Conservation (phyloP, 2,329 filamentous ascomycete species). For the Thermothelomyces thermophilus region DNA sequence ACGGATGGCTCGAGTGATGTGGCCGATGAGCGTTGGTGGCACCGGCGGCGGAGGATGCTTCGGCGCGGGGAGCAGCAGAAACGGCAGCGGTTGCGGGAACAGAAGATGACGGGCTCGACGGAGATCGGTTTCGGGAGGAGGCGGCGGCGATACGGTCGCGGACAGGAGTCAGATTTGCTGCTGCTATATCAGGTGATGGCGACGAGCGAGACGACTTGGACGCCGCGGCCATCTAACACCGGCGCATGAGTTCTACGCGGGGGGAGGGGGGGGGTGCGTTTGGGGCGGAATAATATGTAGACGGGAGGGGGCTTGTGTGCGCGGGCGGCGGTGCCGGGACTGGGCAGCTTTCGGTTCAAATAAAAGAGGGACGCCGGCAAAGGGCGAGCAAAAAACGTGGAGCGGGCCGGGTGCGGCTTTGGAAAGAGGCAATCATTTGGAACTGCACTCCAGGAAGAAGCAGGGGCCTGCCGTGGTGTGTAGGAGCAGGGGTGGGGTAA, state of each 20-base stretch:
- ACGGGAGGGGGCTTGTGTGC: constrained; percentile 7
- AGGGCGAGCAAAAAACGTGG: constrained; percentile 15
- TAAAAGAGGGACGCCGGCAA: constrained; percentile 23
- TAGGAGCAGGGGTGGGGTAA: constrained; percentile 2
- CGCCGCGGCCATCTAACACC: constrained; percentile 41
- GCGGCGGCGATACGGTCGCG: background rate
- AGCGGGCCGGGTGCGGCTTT: constrained; percentile 11
- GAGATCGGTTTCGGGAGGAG: constrained; percentile 2
- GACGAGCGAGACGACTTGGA: constrained; percentile 28
- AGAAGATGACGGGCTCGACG: constrained; percentile 16
- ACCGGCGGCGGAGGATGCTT: constrained; percentile 6
- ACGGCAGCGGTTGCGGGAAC: constrained; percentile 11
- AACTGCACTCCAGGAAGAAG: constrained; percentile 3
- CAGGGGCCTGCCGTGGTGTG: constrained; percentile 8
- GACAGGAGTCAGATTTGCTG: constrained; percentile 11
- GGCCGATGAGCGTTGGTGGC: constrained; percentile 14
- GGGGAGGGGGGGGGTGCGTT: constrained; percentile 1
- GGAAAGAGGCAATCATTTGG: constrained; percentile 16
- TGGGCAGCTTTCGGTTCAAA: constrained; percentile 26
- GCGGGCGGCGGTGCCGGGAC: constrained; percentile 19
- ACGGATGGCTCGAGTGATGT: constrained; percentile 28
- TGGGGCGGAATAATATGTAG: background rate
- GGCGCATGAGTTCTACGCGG: background rate
- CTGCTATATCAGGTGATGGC: constrained; percentile 6
- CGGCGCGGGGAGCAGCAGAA: constrained; percentile 3